Evolutionary conservation across 78 protist species (phyloP).

Genomic region (Chrysochromulina tobinii): DNA sequence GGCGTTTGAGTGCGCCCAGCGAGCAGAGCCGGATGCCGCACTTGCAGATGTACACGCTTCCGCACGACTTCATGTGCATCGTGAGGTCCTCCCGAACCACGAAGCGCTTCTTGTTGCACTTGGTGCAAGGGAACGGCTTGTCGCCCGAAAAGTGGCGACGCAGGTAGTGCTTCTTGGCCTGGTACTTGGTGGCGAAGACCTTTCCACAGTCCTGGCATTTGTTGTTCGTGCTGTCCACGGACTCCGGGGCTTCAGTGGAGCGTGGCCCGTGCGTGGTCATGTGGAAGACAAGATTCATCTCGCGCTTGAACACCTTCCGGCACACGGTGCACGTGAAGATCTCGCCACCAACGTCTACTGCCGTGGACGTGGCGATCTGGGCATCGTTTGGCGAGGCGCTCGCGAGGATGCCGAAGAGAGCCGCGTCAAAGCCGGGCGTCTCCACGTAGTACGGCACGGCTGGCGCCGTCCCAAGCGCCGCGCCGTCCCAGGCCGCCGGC

Average conservation of each 20-base stretch:
- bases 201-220: not conserved
- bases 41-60: not conserved
- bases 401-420: too few species aligned
- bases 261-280: not conserved
- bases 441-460: too few species aligned
- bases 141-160: slow-evolving; percentile 1
- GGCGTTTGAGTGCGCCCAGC: not conserved
- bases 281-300: not conserved
- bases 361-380: too few species aligned
- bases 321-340: not conserved
- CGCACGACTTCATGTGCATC: slow-evolving; percentile 17
- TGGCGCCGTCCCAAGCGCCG: too few species aligned
- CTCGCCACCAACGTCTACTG: too few species aligned
- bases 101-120: not conserved
- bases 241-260: not conserved
- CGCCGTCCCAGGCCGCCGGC: too few species aligned
- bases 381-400: too few species aligned
- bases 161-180: slow-evolving; percentile 15
- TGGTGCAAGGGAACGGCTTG: not conserved
- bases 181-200: slow-evolving; percentile 21
- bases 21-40: slow-evolving; percentile 6
- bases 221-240: not conserved
- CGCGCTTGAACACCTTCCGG: slow-evolving; percentile 14
- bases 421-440: too few species aligned
- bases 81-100: slow-evolving; percentile 1